These are phyloP conservation scores for Penicillium occitanis DNA, from an alignment of 2,329 filamentous ascomycete genomes.

Conservation along the genomic window DNA sequence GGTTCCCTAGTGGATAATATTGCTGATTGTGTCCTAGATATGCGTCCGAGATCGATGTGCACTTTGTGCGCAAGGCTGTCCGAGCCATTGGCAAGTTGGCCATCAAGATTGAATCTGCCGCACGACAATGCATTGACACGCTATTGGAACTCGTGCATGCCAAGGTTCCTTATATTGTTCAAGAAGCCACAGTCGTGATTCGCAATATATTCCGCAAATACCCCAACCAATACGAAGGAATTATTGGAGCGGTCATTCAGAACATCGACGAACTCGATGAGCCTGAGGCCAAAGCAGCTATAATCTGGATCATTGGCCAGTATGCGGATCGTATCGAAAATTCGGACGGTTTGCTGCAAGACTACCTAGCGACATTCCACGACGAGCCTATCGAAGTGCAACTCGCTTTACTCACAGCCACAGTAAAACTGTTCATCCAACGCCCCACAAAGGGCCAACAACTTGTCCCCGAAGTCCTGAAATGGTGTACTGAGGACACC, in stretches of 20 bases:
- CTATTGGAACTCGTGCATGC: constrained; percentile 90
- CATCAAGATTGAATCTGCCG: constrained; percentile 97
- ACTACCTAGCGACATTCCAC: constrained; percentile 89
- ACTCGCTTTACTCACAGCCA: constrained; percentile 88
- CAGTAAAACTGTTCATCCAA: constrained; percentile 97
- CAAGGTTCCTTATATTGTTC: constrained; percentile 98
- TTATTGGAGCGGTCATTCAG: constrained; percentile 92
- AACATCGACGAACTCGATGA: constrained; percentile 96
- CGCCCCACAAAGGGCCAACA: constrained; percentile 91
- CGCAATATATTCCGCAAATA: constrained; percentile 99
- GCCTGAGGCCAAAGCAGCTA: constrained; percentile 94
- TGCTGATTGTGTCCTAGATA: constrained; percentile 51
- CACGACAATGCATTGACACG: constrained; percentile 85
- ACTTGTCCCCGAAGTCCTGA: constrained; percentile 88
- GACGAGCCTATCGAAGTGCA: constrained; percentile 97
- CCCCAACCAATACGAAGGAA: constrained; percentile 96
- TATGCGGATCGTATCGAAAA: constrained; percentile 98
- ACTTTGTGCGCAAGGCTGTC: constrained; percentile 97
- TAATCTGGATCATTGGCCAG: constrained; percentile 99
- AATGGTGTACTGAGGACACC: constrained; percentile 99
- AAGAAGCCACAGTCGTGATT: constrained; percentile 97
- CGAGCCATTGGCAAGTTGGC: constrained; percentile 96
- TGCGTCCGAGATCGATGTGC: constrained; percentile 96
- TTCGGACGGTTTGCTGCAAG: constrained; percentile 86
- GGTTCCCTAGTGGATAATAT: neutral